Evolutionary conservation across 305 asterid species (phyloP).

Genomic region (Caryopteris hybrid): DNA sequence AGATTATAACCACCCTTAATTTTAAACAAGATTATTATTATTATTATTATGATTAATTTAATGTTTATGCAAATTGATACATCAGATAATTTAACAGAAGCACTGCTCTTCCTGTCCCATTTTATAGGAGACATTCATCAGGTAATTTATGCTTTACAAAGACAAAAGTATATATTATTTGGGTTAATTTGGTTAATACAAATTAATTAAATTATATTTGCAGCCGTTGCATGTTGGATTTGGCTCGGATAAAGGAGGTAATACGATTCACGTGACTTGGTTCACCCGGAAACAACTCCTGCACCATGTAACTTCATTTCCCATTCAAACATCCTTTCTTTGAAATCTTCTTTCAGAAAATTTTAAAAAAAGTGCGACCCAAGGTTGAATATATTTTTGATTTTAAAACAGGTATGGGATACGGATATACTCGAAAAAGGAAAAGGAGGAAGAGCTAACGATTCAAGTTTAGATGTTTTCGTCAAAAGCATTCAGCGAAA

Average conservation of each 20-base stretch:
- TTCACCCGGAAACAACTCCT: constrained; percentile 8
- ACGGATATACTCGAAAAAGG: constrained; percentile 23
- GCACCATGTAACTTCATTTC: constrained; percentile 24
- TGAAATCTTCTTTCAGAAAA: neutral
- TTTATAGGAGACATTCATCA: constrained; percentile 39
- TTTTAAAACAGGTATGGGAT: constrained; percentile 30
- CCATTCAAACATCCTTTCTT: neutral
- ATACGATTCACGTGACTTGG: constrained; percentile 22
- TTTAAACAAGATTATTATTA: neutral
- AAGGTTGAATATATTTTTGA: no score
- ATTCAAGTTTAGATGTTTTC: neutral
- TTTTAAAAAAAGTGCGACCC: neutral
- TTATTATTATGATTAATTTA: neutral
- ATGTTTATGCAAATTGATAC: no score
- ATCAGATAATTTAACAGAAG: constrained; percentile 35
- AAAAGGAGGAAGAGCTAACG: neutral
- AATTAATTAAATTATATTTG: neutral
- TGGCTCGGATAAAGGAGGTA: constrained; percentile 44
- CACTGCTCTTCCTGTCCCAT: constrained; percentile 34
- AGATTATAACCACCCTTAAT: no score
- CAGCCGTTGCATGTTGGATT: constrained; percentile 45
- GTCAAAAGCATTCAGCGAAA: constrained; percentile 12
- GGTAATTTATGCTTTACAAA: no score
- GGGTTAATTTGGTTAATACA: no score
- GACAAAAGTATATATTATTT: no score